These are phyloP conservation scores for Syzygium grande DNA, from an alignment of 345 rosid genomes.

Conservation along the genomic window DNA sequence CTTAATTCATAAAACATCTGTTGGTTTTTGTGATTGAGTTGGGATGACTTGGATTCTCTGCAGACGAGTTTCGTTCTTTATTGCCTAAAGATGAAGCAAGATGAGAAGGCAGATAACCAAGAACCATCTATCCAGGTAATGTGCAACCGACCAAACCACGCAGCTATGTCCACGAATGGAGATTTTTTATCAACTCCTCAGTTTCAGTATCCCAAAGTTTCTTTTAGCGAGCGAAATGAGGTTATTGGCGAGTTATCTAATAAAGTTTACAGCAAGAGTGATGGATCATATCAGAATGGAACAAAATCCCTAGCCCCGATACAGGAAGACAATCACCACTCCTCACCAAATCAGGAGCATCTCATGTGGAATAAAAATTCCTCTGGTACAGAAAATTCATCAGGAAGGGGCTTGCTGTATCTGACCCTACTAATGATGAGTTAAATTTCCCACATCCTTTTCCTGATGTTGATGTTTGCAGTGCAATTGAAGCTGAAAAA, in stretches of 20 bases:
- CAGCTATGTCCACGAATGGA: background rate
- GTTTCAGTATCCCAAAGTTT: background rate
- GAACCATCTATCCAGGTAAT: background rate
- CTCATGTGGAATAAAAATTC: accelerated
- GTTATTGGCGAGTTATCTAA: background rate
- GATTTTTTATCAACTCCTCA: background rate
- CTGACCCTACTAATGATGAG: background rate
- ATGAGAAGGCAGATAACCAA: background rate
- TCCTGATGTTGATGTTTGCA: background rate
- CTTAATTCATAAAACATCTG: background rate
- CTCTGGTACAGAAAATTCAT: background rate
- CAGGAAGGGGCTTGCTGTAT: background rate
- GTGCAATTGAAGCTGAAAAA: background rate
- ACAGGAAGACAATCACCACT: background rate
- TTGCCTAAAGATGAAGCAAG: background rate
- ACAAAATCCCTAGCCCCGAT: background rate
- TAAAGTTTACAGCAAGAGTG: background rate
- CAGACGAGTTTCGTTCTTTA: background rate
- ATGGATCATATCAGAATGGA: background rate
- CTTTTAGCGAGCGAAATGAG: background rate
- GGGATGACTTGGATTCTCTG: background rate
- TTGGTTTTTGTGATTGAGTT: background rate
- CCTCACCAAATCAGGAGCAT: background rate
- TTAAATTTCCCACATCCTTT: background rate
- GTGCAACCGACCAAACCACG: background rate